Evolutionary conservation across 352 stramenopile species (phyloP).

Genomic region (Halophytophthora polymorphica): DNA sequence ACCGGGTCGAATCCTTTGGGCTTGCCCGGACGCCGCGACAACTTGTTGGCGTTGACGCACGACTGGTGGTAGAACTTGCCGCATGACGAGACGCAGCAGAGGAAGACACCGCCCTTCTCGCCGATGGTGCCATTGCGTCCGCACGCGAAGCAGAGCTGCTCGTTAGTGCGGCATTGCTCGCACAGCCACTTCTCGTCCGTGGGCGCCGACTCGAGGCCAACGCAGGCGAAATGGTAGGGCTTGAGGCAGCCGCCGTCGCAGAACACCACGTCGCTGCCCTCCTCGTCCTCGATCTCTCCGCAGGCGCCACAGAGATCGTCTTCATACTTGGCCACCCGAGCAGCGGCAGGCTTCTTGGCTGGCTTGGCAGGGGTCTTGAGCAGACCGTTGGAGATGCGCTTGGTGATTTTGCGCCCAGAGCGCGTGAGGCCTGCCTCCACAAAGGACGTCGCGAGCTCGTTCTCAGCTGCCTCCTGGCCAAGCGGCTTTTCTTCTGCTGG

Average conservation of each 20-base stretch:
- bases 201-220: constrained; percentile 69
- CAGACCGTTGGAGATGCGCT: constrained; percentile 40
- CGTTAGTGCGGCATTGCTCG: constrained; percentile 85
- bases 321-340: constrained; percentile 48
- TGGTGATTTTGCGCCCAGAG: constrained; percentile 65
- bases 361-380: constrained; percentile 22
- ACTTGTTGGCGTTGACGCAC: constrained; percentile 63
- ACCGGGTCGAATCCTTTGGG: constrained; percentile 28
- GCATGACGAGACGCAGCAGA: constrained; percentile 58
- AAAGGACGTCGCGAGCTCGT: constrained; percentile 36
- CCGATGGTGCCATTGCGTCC: constrained; percentile 85
- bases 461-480: constrained; percentile 6
- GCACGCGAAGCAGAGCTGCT: constrained; percentile 89
- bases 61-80: constrained; percentile 86
- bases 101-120: constrained; percentile 81
- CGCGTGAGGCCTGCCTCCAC: constrained; percentile 60
- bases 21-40: constrained; percentile 49
- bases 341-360: constrained; percentile 14
- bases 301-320: constrained; percentile 77
- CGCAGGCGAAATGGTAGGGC: constrained; percentile 91
- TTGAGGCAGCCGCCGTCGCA: constrained; percentile 92
- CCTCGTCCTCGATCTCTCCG: constrained; percentile 80
- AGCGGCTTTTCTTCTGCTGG: constrained; percentile 4
- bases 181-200: constrained; percentile 88
- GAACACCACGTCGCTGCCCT: constrained; percentile 82